Percentiles rank a stretch among this genome's conserved stretches.
These are phyloP conservation scores for Trichoderma oligosporum DNA, from an alignment of 2,329 filamentous ascomycete genomes.

Conservation along the genomic window DNA sequence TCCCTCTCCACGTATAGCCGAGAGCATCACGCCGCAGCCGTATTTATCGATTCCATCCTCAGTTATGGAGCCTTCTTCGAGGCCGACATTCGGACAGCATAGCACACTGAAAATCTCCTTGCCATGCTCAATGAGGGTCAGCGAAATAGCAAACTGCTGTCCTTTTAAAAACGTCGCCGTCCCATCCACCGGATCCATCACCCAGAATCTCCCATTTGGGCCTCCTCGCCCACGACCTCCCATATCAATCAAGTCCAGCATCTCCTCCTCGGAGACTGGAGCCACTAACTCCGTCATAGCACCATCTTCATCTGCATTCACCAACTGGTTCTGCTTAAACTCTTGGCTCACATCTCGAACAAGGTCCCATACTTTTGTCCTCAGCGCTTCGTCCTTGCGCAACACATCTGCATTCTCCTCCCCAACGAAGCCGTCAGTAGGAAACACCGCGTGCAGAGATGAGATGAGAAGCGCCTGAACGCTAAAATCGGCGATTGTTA, in stretches of 20 bases:
- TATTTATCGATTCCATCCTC: constrained; percentile 33
- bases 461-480: constrained; percentile 59
- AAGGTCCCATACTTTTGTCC: constrained; percentile 53
- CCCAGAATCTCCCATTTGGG: constrained; percentile 48
- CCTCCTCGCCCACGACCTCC: constrained; percentile 44
- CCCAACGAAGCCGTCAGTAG: constrained; percentile 55
- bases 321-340: constrained; percentile 19
- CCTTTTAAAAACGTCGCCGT: constrained; percentile 59
- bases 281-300: constrained; percentile 31
- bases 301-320: constrained; percentile 17
- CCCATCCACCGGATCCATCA: constrained; percentile 63
- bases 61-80: constrained; percentile 35
- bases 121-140: constrained; percentile 56
- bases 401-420: constrained; percentile 57
- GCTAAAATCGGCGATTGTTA: constrained; percentile 62
- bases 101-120: constrained; percentile 55
- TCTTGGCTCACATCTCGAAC: constrained; percentile 34
- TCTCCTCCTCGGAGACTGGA: constrained; percentile 48
- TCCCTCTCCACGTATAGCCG: constrained; percentile 33
- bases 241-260: constrained; percentile 59
- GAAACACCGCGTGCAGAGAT: constrained; percentile 51
- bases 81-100: constrained; percentile 56
- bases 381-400: constrained; percentile 44
- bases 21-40: constrained; percentile 37
- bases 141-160: constrained; percentile 60